Evolutionary conservation across 768 basidiomycete species (phyloP), one percentile per base, ranked within the genome.

Genomic region (Podaxis sp.): DNA sequence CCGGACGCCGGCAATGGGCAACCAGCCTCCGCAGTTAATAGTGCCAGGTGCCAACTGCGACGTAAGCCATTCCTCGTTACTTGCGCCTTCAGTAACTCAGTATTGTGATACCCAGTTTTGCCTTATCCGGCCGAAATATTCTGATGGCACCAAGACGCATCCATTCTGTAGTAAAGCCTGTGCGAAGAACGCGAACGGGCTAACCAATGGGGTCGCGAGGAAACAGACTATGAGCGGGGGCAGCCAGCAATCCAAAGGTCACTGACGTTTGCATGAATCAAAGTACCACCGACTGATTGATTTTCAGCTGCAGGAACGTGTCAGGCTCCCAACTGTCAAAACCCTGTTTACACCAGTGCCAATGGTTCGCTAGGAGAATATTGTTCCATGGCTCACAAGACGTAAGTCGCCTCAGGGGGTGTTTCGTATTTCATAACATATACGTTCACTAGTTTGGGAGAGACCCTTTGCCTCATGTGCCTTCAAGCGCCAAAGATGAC

Each of bases 111-210:
- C 55, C 13, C 64, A 88, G 86, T 79, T 79, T 62, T 88, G 86
- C 70, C 81, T 81, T 61, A 76, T 76, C 61, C 79, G 83, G 42
- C 85, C 86, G 42, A 88, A 86, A 65, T 80, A 82, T 64, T 76
- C 74, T 18, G 86, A 88, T 65, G 82, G 83, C 14, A 79, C 76
- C 7, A 79, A 78, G 55, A 81, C 77, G 1, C 86, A 88, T 70
- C 79, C 83, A 13, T 89, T 79, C 68, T 88, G 87, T 65, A 73
- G 85, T 66, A 88, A 84, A 66, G 78, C 83, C 9, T 88, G 87
- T 65, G 85, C 85, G 3, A 78, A 78, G 65, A 79, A 75, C 55
- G 77, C 80, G 4, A 70, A 71, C 14, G 28, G 44, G 5, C 32
- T 46, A 14, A 35, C 28, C 23, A 37, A 56, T 67, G 57, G 68